phyloP scores from a whole-genome alignment of 2,329 filamentous ascomycete species.

The Colletotrichum echinochloae region DNA sequence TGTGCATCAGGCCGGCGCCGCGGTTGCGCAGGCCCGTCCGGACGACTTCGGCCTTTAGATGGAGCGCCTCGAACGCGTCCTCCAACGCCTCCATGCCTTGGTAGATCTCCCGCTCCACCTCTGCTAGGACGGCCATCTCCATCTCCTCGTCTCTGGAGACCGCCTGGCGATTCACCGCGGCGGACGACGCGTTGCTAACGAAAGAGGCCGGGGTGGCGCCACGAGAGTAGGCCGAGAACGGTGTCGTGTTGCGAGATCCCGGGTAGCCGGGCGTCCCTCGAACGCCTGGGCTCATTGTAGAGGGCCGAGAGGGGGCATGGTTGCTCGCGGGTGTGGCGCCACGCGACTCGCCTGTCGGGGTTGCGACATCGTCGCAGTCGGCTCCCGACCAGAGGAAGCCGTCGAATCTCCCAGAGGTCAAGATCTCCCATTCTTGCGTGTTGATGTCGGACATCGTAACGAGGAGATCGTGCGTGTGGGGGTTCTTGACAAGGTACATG shows the following conservation, averaged over 20 bases:
- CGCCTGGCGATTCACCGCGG: conserved; percentile 61
- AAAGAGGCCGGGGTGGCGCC: conserved; percentile 69
- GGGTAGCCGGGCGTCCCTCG: conserved; percentile 55
- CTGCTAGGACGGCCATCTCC: conserved; percentile 88
- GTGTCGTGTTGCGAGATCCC: conserved; percentile 60
- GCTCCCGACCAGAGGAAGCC: conserved; percentile 95
- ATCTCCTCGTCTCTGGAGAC: conserved; percentile 95
- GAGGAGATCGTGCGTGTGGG: conserved; percentile 84
- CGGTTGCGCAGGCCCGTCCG: conserved; percentile 84
- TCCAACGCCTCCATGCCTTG: conserved; percentile 94
- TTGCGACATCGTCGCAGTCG: conserved; percentile 66
- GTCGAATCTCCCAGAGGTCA: conserved; percentile 93
- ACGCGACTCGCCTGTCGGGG: conserved; percentile 57
- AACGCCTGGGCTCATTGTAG: conserved; percentile 53
- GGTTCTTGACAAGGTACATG: conserved; percentile 87
- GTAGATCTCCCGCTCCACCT: conserved; percentile 94
- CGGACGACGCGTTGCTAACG: conserved; percentile 67
- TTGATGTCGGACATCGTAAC: conserved; percentile 90
- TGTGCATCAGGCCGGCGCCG: conserved; percentile 79
- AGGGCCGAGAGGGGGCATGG: conserved; percentile 53
- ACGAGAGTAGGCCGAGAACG: conserved; percentile 65
- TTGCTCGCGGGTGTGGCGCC: conserved; percentile 66
- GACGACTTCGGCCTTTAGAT: conserved; percentile 84
- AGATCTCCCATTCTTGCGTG: conserved; percentile 94
- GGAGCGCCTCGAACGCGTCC: conserved; percentile 93